A percentile compares a stretch with the other conserved stretches of the same genome.
Evolutionary conservation across 805 yeast species (phyloP).

Genomic region (Tetrapisispora arboricola): DNA sequence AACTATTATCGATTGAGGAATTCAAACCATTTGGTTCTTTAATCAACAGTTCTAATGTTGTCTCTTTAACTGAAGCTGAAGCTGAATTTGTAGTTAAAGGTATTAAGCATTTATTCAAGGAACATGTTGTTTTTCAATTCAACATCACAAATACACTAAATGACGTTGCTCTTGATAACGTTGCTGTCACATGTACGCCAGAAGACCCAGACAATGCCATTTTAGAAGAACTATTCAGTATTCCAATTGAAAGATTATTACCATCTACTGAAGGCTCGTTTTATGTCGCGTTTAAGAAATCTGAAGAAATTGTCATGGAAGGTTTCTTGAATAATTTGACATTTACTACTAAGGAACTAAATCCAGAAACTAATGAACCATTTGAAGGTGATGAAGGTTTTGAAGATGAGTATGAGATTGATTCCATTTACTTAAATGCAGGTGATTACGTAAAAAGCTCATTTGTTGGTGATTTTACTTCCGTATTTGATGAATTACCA

Average conservation of each 20-base stretch:
- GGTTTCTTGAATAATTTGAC: slow-evolving; percentile 57
- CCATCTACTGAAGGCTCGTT: slow-evolving; percentile 67
- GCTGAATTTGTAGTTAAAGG: slow-evolving; percentile 86
- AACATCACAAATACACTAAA: slow-evolving; percentile 76
- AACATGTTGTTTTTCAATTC: slow-evolving; percentile 68
- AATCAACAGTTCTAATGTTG: slow-evolving; percentile 54
- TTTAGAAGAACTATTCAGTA: slow-evolving; percentile 57
- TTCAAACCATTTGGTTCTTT: slow-evolving; percentile 63
- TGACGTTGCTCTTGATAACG: slow-evolving; percentile 67
- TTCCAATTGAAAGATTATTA: slow-evolving; percentile 60
- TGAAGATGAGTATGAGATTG: slow-evolving; percentile 89
- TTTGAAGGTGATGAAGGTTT: slow-evolving; percentile 71
- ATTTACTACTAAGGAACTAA: slow-evolving; percentile 70
- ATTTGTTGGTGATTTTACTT: slow-evolving; percentile 65
- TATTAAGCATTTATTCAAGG: slow-evolving; percentile 70
- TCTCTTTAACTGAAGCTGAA: slow-evolving; percentile 78
- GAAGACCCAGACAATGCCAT: slow-evolving; percentile 39
- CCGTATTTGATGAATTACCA: slow-evolving; percentile 62
- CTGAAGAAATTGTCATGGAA: slow-evolving; percentile 36
- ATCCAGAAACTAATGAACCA: slow-evolving; percentile 57
- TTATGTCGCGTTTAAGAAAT: slow-evolving; percentile 63
- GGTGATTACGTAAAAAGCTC: slow-evolving; percentile 80
- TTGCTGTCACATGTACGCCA: slow-evolving; percentile 58
- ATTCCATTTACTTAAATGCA: slow-evolving; percentile 54
- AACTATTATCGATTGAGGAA: slow-evolving; percentile 61